Evolutionary conservation across 441 rosid species (phyloP).

Genomic region (Erodium texanum): DNA sequence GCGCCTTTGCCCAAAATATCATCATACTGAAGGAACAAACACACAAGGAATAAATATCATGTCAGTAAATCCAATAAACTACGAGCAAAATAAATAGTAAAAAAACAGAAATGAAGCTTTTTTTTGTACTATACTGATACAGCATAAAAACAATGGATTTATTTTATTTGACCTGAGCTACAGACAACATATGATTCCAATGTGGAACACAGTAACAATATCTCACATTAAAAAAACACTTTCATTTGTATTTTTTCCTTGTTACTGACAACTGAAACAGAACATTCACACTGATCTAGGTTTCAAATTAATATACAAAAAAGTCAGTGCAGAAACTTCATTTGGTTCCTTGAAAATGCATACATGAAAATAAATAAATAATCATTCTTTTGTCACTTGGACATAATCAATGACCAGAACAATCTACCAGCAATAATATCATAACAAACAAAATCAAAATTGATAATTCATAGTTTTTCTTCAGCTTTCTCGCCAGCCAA

Average conservation of each 20-base stretch:
- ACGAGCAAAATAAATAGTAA: not conserved
- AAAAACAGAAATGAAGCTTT: not conserved
- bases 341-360: not conserved
- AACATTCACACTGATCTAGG: not conserved
- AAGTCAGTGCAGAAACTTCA: not conserved
- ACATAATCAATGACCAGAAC: no score
- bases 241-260: not conserved
- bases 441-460: not conserved
- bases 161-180: no score
- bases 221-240: not conserved
- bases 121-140: no score
- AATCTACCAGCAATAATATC: no score
- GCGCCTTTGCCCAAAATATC: slow-evolving; percentile 81
- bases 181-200: not conserved
- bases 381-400: no score
- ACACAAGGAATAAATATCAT: slow-evolving; percentile 6
- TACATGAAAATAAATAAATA: not conserved
- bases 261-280: not conserved
- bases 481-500: not conserved
- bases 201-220: not conserved
- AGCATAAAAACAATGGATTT: no score
- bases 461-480: not conserved
- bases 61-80: slow-evolving; percentile 7
- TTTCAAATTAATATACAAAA: not conserved
- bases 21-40: slow-evolving; percentile 41